A percentile compares a stretch with the other conserved stretches of the same genome.
Conservation (phyloP, 176 grass and related monocot species). For the Oryza longistaminata region DNA sequence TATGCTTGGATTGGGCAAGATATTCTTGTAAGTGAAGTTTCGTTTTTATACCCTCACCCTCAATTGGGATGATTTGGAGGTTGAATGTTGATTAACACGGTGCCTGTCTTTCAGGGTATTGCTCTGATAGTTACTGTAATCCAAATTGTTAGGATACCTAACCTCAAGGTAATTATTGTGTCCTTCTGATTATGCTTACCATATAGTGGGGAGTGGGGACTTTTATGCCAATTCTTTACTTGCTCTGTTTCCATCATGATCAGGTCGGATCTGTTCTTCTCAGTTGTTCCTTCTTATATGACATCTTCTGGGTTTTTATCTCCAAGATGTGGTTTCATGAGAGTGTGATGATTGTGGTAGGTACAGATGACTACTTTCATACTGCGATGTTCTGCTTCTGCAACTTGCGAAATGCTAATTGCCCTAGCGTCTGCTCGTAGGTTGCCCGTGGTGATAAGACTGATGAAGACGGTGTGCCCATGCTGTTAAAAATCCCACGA, state of each 20-base stretch:
- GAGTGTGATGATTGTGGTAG: constrained; percentile 99
- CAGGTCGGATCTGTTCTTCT: constrained; percentile 91
- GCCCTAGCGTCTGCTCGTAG: constrained; percentile 33
- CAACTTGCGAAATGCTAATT: constrained; percentile 9
- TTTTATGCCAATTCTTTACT: constrained; percentile 27
- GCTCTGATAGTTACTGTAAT: constrained; percentile 90
- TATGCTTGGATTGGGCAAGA: constrained; percentile 99
- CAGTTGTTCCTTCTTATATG: constrained; percentile 89
- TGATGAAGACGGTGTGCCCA: constrained; percentile 95
- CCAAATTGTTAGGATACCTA: constrained; percentile 94
- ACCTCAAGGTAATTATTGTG: constrained; percentile 79
- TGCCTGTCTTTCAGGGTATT: constrained; percentile 70
- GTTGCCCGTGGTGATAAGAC: constrained; percentile 97
- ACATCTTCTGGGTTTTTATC: constrained; percentile 98
- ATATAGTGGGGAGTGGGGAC: not conserved
- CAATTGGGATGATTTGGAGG: constrained; percentile 27
- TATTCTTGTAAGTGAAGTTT: constrained; percentile 73
- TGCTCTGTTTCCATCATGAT: constrained; percentile 31
- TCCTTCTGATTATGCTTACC: constrained; percentile 8
- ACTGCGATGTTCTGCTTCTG: not conserved
- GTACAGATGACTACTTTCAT: constrained; percentile 27
- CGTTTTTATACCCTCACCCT: constrained; percentile 2
- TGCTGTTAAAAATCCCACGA: constrained; percentile 92
- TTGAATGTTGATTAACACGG: constrained; percentile 6
- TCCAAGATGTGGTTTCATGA: constrained; percentile 97